These are phyloP conservation scores for Myxozyma melibiosi DNA, from an alignment of 805 yeast species.

Conservation along the genomic window DNA sequence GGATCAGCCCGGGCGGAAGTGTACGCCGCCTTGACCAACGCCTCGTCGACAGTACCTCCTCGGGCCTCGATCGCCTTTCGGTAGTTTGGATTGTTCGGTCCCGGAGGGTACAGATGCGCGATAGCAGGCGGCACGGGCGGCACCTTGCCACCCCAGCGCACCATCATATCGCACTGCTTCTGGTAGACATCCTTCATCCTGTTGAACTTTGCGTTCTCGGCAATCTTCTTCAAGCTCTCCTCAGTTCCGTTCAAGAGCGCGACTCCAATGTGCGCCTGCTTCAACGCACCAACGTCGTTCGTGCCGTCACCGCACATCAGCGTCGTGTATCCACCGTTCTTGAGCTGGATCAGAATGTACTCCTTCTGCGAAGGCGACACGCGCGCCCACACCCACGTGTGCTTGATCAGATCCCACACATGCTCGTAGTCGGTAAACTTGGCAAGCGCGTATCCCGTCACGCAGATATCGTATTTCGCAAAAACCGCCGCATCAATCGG, in stretches of 20 bases:
- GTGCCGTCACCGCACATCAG: constrained; percentile 99
- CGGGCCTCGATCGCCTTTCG: constrained; percentile 80
- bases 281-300: constrained; percentile 98
- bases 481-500: constrained; percentile 60
- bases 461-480: constrained; percentile 76
- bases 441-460: constrained; percentile 87
- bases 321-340: constrained; percentile 86
- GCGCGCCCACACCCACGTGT: constrained; percentile 97
- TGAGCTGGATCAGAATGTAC: constrained; percentile 78
- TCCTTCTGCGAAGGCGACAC: constrained; percentile 97
- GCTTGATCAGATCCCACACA: constrained; percentile 71
- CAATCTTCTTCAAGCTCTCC: constrained; percentile 85
- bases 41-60: constrained; percentile 76
- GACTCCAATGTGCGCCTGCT: constrained; percentile 97
- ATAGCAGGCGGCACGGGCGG: constrained; percentile 83
- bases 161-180: constrained; percentile 79
- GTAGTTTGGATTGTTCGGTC: constrained; percentile 86
- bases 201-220: constrained; percentile 74
- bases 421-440: constrained; percentile 68
- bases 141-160: constrained; percentile 66
- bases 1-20: constrained; percentile 11
- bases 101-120: constrained; percentile 97
- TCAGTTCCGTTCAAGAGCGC: constrained; percentile 97
- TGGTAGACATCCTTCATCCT: constrained; percentile 67
- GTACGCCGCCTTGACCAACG: constrained; percentile 51